phyloP scores from a whole-genome alignment of 1,284 basidiomycete species.

The Serendipita sp. region DNA sequence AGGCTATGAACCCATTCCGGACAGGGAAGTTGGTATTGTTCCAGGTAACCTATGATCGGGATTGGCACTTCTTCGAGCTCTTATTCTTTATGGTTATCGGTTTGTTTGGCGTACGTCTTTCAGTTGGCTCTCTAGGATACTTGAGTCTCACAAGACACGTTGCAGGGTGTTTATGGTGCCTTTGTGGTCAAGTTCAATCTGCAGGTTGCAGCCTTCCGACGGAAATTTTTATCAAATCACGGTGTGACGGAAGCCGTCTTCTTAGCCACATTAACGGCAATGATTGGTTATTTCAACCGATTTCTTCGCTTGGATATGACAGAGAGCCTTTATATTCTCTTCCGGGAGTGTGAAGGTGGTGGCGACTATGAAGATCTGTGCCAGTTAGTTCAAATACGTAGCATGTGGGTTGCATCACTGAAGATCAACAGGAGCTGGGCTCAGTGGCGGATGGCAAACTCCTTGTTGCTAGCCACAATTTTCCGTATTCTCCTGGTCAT shows the following conservation, averaged over 20 bases:
- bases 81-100: conserved; percentile 90
- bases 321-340: conserved; percentile 89
- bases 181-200: conserved; percentile 96
- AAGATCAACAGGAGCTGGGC: conserved; percentile 48
- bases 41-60: conserved; percentile 92
- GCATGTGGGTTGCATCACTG: not conserved
- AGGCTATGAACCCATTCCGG: conserved; percentile 97
- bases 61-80: conserved; percentile 99
- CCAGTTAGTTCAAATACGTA: conserved; percentile 49
- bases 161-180: conserved; percentile 87
- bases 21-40: conserved; percentile 97
- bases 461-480: conserved; percentile 80
- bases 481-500: conserved; percentile 80
- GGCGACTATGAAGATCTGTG: conserved; percentile 87
- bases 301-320: conserved; percentile 98
- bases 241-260: conserved; percentile 82
- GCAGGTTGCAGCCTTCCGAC: conserved; percentile 85
- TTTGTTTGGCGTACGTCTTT: conserved; percentile 69
- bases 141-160: not conserved
- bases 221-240: conserved; percentile 73
- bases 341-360: conserved; percentile 90
- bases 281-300: conserved; percentile 87
- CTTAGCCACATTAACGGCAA: conserved; percentile 77
- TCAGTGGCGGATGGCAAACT: conserved; percentile 93
- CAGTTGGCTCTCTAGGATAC: not conserved